phyloP scores from a whole-genome alignment of 331 rosid species.

The Arachis monticola region DNA sequence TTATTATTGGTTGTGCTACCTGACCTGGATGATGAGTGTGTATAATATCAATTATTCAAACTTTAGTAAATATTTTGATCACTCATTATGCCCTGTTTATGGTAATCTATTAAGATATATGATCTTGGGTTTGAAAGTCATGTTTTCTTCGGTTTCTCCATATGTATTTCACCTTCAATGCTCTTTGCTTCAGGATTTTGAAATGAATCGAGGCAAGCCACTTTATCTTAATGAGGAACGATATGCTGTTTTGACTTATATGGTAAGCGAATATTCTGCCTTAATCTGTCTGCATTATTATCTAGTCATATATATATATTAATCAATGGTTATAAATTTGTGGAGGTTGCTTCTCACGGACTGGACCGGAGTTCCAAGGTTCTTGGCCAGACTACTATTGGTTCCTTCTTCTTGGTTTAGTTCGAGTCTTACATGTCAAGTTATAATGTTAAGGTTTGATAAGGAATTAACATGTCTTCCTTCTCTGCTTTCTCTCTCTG shows the following conservation, averaged over 20 bases:
- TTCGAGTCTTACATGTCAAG: slow-evolving; percentile 40
- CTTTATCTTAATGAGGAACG: slow-evolving; percentile 88
- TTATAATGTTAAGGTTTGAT: slow-evolving; percentile 45
- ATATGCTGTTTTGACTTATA: slow-evolving; percentile 83
- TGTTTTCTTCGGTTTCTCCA: slow-evolving; percentile 10
- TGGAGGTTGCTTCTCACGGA: slow-evolving; percentile 97
- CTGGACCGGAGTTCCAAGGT: slow-evolving; percentile 96
- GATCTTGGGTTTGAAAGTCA: slow-evolving; percentile 19
- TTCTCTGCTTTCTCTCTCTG: slow-evolving; percentile 7
- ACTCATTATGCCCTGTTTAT: not conserved
- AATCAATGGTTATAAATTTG: slow-evolving; percentile 13
- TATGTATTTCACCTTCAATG: not conserved
- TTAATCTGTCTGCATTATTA: too few species aligned
- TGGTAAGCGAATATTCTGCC: slow-evolving; percentile 55
- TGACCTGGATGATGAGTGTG: too few species aligned
- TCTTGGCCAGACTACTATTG: slow-evolving; percentile 91
- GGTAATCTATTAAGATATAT: slow-evolving; percentile 14
- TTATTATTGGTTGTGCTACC: too few species aligned
- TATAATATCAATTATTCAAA: slow-evolving; percentile 12
- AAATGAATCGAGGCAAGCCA: slow-evolving; percentile 92
- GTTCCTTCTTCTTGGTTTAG: slow-evolving; percentile 82
- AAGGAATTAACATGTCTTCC: slow-evolving; percentile 3
- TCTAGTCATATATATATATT: not conserved
- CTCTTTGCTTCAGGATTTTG: slow-evolving; percentile 65
- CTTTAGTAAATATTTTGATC: not conserved